A percentile compares a stretch with the other conserved stretches of the same genome.
phyloP scores from a whole-genome alignment of 1,139 yeast genomes.

The Kazachstania sp. region DNA sequence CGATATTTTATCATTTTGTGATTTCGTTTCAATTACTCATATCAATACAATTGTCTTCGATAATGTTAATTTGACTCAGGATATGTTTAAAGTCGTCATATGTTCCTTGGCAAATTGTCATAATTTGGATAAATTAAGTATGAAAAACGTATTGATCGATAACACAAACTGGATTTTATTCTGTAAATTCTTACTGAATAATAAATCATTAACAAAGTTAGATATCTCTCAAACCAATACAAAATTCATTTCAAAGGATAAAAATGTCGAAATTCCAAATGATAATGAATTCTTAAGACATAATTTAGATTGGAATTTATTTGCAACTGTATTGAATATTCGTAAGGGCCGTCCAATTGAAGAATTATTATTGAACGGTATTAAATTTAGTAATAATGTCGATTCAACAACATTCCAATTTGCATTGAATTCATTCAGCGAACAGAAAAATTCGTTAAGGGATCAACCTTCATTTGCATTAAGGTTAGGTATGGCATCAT shows the following conservation, averaged over 20 bases:
- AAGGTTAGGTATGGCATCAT: constrained; percentile 70
- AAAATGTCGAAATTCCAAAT: constrained; percentile 13
- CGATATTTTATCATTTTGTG: constrained; percentile 80
- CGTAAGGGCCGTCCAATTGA: constrained; percentile 61
- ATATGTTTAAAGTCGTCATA: constrained; percentile 66
- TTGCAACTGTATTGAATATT: constrained; percentile 48
- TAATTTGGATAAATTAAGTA: constrained; percentile 58
- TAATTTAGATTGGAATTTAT: constrained; percentile 67
- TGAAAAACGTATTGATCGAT: constrained; percentile 72
- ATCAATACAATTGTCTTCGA: constrained; percentile 73
- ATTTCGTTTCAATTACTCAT: constrained; percentile 77
- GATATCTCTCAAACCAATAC: constrained; percentile 69
- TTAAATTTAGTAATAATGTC: constrained; percentile 38
- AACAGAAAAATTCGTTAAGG: constrained; percentile 37
- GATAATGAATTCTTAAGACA: constrained; percentile 36
- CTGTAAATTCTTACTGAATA: constrained; percentile 60
- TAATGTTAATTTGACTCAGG: constrained; percentile 68
- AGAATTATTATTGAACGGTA: constrained; percentile 75
- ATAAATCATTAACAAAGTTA: constrained; percentile 51
- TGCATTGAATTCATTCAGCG: constrained; percentile 36
- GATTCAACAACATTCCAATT: constrained; percentile 43
- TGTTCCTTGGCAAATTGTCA: constrained; percentile 52
- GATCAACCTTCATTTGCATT: constrained; percentile 33
- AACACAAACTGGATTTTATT: constrained; percentile 63
- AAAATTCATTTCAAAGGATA: constrained; percentile 39